Conservation (phyloP, 371 early-diverging fungal species). For the Chytridium lagenaria region DNA sequence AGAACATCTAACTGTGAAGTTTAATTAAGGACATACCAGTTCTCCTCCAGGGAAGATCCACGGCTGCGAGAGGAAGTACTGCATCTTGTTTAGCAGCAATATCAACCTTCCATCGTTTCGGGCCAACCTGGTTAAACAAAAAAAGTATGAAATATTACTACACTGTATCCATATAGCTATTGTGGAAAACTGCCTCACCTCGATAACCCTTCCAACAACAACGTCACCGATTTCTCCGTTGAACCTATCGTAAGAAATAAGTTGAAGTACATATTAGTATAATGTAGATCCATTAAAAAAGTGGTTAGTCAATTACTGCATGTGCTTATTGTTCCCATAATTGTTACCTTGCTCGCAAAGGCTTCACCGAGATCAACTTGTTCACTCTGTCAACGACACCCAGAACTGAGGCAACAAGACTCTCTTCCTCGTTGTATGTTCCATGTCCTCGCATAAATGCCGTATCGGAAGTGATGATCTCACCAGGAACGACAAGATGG, state of each 20-base stretch:
- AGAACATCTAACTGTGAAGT: neutral
- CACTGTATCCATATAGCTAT: neutral
- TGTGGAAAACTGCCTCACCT: slow-evolving; percentile 63
- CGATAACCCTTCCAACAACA: slow-evolving; percentile 96
- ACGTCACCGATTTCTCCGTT: slow-evolving; percentile 98
- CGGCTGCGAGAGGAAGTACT: slow-evolving; percentile 87
- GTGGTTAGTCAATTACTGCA: too few species aligned
- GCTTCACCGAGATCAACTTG: slow-evolving; percentile 91
- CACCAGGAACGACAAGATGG: slow-evolving; percentile 85
- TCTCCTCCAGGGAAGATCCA: slow-evolving; percentile 98
- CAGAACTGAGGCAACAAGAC: slow-evolving; percentile 83
- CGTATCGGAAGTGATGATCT: slow-evolving; percentile 80
- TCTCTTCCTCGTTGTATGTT: slow-evolving; percentile 74
- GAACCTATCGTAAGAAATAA: too few species aligned
- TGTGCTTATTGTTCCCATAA: too few species aligned
- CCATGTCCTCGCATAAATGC: slow-evolving; percentile 97
- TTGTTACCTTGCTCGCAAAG: slow-evolving; percentile 81
- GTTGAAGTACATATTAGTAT: too few species aligned
- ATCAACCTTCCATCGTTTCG: slow-evolving; percentile 98
- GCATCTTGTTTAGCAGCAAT: slow-evolving; percentile 91
- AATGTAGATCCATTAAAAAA: too few species aligned
- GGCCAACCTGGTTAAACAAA: slow-evolving; percentile 65
- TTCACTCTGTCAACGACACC: slow-evolving; percentile 96
- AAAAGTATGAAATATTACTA: too few species aligned
- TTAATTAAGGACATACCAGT: slow-evolving; percentile 63